Conservation (phyloP, 306 rosid species). For the Glycine soja region DNA sequence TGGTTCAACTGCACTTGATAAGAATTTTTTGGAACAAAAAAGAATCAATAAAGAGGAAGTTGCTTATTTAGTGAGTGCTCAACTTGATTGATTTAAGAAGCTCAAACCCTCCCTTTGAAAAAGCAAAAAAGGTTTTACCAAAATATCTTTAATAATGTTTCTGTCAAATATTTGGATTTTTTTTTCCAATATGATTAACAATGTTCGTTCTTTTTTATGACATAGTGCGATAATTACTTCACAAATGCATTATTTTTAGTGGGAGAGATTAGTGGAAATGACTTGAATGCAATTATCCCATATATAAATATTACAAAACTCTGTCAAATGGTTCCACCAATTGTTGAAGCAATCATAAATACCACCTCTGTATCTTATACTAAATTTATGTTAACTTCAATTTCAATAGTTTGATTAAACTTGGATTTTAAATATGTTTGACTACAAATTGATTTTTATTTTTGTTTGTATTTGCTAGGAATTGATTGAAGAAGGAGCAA, state of each 20-base stretch:
- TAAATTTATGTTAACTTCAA: not conserved
- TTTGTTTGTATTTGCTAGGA: not conserved
- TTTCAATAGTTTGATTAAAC: no score
- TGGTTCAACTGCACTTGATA: no score
- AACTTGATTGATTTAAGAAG: not conserved
- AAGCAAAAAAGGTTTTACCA: not conserved
- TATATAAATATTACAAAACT: not conserved
- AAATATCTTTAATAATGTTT: not conserved
- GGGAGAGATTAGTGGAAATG: slow-evolving; percentile 22
- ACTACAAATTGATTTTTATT: not conserved
- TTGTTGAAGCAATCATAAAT: no score
- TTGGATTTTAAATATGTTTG: not conserved
- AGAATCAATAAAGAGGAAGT: no score
- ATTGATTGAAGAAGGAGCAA: not conserved
- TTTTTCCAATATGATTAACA: not conserved
- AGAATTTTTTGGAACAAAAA: no score
- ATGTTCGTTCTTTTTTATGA: not conserved
- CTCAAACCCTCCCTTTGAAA: not conserved
- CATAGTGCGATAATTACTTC: not conserved
- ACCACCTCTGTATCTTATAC: no score
- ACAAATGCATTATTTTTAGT: not conserved
- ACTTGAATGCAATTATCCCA: not conserved
- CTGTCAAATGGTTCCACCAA: no score
- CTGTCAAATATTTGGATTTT: not conserved
- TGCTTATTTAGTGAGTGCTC: not conserved